phyloP scores from a whole-genome alignment of 208 protist species.

The Angomonas desouzai region DNA sequence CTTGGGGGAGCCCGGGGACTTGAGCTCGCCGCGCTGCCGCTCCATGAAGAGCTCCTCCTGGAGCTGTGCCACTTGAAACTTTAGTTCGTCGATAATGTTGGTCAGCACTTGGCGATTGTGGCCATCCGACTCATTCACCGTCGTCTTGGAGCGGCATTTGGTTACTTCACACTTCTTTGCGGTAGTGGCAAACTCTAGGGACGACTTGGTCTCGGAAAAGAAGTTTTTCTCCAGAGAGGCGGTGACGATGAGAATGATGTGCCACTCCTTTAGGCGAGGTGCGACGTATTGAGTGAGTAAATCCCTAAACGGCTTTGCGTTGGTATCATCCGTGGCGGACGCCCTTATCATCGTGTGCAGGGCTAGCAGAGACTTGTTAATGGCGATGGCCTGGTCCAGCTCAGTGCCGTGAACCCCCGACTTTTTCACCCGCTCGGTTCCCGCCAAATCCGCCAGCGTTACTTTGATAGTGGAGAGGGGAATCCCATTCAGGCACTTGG shows the following conservation, averaged over 20 bases:
- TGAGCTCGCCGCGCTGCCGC: neutral
- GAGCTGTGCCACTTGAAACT: constrained; percentile 26
- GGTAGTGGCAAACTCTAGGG: constrained; percentile 64
- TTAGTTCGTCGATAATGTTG: constrained; percentile 24
- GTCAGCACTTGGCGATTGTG: constrained; percentile 15
- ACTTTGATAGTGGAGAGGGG: constrained; percentile 44
- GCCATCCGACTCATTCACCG: neutral
- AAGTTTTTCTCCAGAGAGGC: constrained; percentile 55
- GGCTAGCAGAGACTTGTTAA: constrained; percentile 89
- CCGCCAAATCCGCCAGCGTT: constrained; percentile 93
- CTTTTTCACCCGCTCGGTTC: constrained; percentile 83
- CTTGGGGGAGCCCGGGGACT: neutral
- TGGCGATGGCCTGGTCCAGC: constrained; percentile 84
- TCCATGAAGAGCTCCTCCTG: constrained; percentile 22
- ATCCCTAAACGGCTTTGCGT: constrained; percentile 43
- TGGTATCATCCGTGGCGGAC: constrained; percentile 21
- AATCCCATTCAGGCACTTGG: constrained; percentile 46
- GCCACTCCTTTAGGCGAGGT: constrained; percentile 49
- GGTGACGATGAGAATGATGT: constrained; percentile 68
- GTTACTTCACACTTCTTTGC: constrained; percentile 44
- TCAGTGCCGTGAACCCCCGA: constrained; percentile 69
- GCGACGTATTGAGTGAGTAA: constrained; percentile 67
- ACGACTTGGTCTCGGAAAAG: constrained; percentile 61
- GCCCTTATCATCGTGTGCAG: constrained; percentile 73
- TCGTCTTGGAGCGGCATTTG: constrained; percentile 20